phyloP scores from a whole-genome alignment of 2,329 filamentous ascomycete species.

The Cylindrodendrum hubeiense region DNA sequence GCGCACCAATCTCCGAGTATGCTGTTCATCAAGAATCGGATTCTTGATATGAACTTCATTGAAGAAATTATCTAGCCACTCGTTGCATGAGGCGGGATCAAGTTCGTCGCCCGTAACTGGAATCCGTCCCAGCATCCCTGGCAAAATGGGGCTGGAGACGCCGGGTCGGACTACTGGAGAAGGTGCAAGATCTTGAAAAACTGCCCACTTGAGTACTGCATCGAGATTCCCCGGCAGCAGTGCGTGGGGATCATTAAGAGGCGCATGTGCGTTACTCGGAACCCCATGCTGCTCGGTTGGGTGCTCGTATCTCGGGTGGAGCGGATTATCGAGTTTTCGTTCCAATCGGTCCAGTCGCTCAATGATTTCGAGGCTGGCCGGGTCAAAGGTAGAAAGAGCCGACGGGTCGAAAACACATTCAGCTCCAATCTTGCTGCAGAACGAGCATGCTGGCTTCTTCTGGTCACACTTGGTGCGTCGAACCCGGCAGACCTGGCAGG shows the following conservation, averaged over 20 bases:
- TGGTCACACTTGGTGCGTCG: constrained; percentile 61
- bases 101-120: no score
- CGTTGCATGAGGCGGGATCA: no score
- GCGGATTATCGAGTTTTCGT: constrained; percentile 16
- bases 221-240: no score
- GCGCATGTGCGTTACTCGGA: no score
- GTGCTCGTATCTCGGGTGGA: background rate
- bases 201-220: no score
- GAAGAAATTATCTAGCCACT: no score
- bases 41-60: no score
- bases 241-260: background rate
- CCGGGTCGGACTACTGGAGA: constrained; percentile 4
- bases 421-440: constrained; percentile 57
- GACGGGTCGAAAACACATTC: constrained; percentile 53
- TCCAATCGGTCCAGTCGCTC: constrained; percentile 59
- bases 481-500: constrained; percentile 58
- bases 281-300: no score
- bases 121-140: background rate
- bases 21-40: no score
- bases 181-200: background rate
- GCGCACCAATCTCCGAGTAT: no score
- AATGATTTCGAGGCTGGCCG: constrained; percentile 63
- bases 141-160: no score
- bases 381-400: constrained; percentile 60
- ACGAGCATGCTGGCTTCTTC: constrained; percentile 56